phyloP scores from a whole-genome alignment of 2,329 filamentous ascomycete genomes.

The Camptophora hylomeconis region DNA sequence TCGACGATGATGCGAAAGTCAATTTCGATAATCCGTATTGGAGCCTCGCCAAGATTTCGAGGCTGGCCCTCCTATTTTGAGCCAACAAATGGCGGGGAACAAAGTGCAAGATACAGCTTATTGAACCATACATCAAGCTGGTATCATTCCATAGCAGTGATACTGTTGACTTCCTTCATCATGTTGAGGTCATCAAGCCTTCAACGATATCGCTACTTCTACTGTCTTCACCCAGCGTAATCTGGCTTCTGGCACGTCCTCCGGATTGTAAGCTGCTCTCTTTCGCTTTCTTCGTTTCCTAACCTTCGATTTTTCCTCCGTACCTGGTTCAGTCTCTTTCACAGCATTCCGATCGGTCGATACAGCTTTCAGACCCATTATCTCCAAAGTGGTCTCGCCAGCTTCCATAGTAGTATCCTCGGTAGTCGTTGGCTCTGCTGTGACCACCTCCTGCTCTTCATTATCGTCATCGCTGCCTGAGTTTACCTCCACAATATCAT shows the following conservation, averaged over 20 bases:
- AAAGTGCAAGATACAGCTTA: too few species aligned
- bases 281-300: constrained; percentile 18
- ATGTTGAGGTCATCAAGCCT: constrained; percentile 10
- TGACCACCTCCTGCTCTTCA: constrained; percentile 7
- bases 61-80: too few species aligned
- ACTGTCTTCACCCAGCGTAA: constrained; percentile 35
- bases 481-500: constrained; percentile 40
- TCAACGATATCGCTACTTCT: constrained; percentile 30
- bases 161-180: too few species aligned
- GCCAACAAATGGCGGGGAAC: too few species aligned
- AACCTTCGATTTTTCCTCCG: constrained; percentile 19
- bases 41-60: too few species aligned
- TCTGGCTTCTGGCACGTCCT: constrained; percentile 30
- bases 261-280: constrained; percentile 17
- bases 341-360: too few species aligned
- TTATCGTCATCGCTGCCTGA: constrained; percentile 9
- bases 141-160: too few species aligned
- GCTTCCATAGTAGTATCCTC: constrained; percentile 5
- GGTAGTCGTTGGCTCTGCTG: neutral
- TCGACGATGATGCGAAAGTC: too few species aligned
- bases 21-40: too few species aligned
- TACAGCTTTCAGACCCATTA: constrained; percentile 5
- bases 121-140: too few species aligned
- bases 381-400: constrained; percentile 15
- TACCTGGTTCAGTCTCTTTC: too few species aligned